Evolutionary conservation across 225 moss, liverwort and hornwort species (phyloP).

Genomic region (Lunularia cruciata): DNA sequence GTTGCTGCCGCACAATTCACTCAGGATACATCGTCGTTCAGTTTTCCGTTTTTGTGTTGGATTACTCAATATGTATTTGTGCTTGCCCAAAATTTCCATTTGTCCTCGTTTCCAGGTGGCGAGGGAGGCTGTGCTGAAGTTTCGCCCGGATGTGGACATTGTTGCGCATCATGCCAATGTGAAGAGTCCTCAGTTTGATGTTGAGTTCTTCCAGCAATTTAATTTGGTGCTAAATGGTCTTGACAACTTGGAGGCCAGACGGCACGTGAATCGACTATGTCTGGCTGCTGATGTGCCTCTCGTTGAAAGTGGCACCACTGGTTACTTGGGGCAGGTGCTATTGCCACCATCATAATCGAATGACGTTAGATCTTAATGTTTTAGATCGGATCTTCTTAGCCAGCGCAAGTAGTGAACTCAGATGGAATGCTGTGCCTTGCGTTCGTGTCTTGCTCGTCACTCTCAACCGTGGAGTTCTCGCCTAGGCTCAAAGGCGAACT

Average conservation of each 20-base stretch:
- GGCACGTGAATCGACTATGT: conserved; percentile 97
- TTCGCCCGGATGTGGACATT: conserved; percentile 84
- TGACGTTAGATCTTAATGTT: too few relatives aligned
- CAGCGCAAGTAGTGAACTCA: background rate
- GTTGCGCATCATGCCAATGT: conserved; percentile 96
- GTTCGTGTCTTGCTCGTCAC: background rate
- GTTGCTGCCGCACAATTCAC: too few relatives aligned
- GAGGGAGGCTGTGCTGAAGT: conserved; percentile 86
- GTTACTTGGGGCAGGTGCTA: conserved; percentile 93
- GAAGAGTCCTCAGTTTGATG: conserved; percentile 80
- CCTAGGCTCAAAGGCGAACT: background rate
- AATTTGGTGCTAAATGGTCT: conserved; percentile 91
- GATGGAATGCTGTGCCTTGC: too few relatives aligned
- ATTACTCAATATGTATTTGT: too few relatives aligned
- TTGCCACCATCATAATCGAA: background rate
- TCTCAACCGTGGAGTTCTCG: background rate
- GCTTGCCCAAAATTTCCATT: background rate
- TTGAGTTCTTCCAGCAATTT: conserved; percentile 92
- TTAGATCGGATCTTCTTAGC: background rate
- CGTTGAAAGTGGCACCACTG: conserved; percentile 97
- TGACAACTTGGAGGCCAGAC: conserved; percentile 94
- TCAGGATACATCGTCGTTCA: background rate
- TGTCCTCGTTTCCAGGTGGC: conserved; percentile 56
- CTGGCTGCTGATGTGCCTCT: conserved; percentile 91
- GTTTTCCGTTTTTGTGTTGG: background rate